A percentile compares a stretch with the other conserved stretches of the same genome.
These are phyloP conservation scores for Mycena leptocephala DNA, from an alignment of 768 basidiomycete species.

Conservation along the genomic window DNA sequence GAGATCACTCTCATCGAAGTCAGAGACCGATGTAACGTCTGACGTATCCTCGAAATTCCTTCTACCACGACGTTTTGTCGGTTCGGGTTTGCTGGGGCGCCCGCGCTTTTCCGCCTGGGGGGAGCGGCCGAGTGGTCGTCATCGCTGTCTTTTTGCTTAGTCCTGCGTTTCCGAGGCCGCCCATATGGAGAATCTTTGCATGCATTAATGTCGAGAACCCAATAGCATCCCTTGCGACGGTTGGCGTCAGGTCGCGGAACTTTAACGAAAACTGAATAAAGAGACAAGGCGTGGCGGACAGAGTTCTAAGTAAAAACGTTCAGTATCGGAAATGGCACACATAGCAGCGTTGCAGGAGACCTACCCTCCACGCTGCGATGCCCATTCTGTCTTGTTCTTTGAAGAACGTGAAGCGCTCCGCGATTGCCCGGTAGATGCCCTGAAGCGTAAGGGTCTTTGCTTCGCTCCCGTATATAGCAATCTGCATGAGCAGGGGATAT, in stretches of 20 bases:
- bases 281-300: conserved; percentile 21
- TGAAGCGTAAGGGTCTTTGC: conserved; percentile 70
- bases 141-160: not conserved
- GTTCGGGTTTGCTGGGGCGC: not conserved
- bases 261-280: not conserved
- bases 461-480: conserved; percentile 78
- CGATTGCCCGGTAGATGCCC: conserved; percentile 72
- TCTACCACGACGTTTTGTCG: not conserved
- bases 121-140: no score
- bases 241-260: not conserved
- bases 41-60: not conserved
- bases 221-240: conserved; percentile 1
- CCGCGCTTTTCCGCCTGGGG: not conserved
- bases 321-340: not conserved
- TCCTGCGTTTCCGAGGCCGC: conserved; percentile 7
- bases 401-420: conserved; percentile 71
- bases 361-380: conserved; percentile 74
- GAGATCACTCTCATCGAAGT: not conserved
- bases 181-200: not conserved
- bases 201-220: not conserved
- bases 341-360: conserved; percentile 2
- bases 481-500: conserved; percentile 54
- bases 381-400: conserved; percentile 49
- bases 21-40: not conserved
- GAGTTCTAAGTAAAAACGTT: not conserved